Conservation (phyloP, 768 basidiomycete species). For the Leccinum obscurum region DNA sequence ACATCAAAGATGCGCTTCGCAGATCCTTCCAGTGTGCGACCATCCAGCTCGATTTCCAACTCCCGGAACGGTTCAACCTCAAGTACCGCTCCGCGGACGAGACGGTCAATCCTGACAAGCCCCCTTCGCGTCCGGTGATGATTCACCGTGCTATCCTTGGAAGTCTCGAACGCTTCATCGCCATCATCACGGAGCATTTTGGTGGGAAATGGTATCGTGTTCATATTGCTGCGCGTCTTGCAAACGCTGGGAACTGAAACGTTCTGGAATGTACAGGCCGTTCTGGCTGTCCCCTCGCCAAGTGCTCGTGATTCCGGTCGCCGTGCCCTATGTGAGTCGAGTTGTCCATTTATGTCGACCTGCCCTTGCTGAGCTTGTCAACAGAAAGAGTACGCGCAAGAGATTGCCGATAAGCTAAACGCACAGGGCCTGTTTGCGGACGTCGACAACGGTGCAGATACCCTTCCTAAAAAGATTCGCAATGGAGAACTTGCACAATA, state of each 20-base stretch:
- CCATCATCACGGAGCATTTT: slow-evolving; percentile 96
- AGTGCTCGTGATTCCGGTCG: slow-evolving; percentile 91
- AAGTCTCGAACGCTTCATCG: slow-evolving; percentile 92
- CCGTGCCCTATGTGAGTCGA: slow-evolving; percentile 75
- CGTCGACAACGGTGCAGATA: slow-evolving; percentile 89
- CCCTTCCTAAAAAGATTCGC: slow-evolving; percentile 94
- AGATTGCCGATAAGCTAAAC: slow-evolving; percentile 67
- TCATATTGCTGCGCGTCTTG: slow-evolving; percentile 2
- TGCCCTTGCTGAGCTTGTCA: neutral
- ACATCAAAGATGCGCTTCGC: slow-evolving; percentile 86
- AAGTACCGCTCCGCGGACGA: slow-evolving; percentile 81
- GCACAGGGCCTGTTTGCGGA: slow-evolving; percentile 82
- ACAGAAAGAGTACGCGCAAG: slow-evolving; percentile 87
- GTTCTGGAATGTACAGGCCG: slow-evolving; percentile 55
- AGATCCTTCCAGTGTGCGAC: slow-evolving; percentile 98
- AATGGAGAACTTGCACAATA: slow-evolving; percentile 98
- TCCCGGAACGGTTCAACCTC: slow-evolving; percentile 94
- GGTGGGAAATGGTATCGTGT: slow-evolving; percentile 88
- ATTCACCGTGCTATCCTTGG: slow-evolving; percentile 97
- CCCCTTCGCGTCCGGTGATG: slow-evolving; percentile 84
- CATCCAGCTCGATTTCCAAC: slow-evolving; percentile 98
- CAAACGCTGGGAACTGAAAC: neutral
- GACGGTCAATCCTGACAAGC: slow-evolving; percentile 48
- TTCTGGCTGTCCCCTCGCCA: slow-evolving; percentile 99
- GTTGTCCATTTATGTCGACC: slow-evolving; percentile 1